A percentile compares a stretch with the other conserved stretches of the same genome.
Evolutionary conservation across 1,284 basidiomycete species (phyloP).

Genomic region (Pseudomicrostroma phylloplanum): DNA sequence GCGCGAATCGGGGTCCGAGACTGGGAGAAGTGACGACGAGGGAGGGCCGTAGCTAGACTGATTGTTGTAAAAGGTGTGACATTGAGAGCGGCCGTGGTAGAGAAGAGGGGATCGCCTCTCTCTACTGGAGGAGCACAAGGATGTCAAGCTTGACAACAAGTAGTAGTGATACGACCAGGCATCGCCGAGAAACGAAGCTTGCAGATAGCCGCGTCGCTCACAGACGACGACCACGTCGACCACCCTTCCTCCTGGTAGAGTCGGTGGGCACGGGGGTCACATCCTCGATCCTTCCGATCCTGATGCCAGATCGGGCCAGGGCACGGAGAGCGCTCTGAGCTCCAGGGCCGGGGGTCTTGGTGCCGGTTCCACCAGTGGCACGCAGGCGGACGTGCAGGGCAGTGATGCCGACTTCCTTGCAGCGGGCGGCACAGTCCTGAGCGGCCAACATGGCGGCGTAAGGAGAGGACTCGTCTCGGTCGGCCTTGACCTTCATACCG

Average conservation of each 20-base stretch:
- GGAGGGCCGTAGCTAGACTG: not conserved
- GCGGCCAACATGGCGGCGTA: constrained; percentile 99
- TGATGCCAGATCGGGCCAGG: constrained; percentile 95
- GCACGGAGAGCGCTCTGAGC: constrained; percentile 97
- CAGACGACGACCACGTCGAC: constrained; percentile 99
- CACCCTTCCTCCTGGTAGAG: constrained; percentile 97
- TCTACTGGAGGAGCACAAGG: too few species aligned
- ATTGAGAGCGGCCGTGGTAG: too few species aligned
- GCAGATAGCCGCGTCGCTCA: constrained; percentile 35
- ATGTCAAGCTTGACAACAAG: too few species aligned
- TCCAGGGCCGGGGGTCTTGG: constrained; percentile 97
- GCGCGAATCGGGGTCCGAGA: constrained; percentile 4
- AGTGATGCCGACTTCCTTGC: constrained; percentile 97
- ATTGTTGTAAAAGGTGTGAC: too few species aligned
- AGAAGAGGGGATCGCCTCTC: too few species aligned
- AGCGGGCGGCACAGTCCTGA: constrained; percentile 89
- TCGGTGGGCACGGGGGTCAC: constrained; percentile 97
- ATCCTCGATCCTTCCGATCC: constrained; percentile 85
- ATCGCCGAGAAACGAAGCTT: too few species aligned
- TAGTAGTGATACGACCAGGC: too few species aligned
- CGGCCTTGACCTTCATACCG: constrained; percentile 99
- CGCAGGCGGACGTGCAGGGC: constrained; percentile 96
- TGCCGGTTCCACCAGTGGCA: constrained; percentile 95
- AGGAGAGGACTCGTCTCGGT: constrained; percentile 98
- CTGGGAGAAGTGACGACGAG: not conserved